phyloP scores from a whole-genome alignment of 225 moss, liverwort and hornwort genomes.

The Asterella californica region DNA sequence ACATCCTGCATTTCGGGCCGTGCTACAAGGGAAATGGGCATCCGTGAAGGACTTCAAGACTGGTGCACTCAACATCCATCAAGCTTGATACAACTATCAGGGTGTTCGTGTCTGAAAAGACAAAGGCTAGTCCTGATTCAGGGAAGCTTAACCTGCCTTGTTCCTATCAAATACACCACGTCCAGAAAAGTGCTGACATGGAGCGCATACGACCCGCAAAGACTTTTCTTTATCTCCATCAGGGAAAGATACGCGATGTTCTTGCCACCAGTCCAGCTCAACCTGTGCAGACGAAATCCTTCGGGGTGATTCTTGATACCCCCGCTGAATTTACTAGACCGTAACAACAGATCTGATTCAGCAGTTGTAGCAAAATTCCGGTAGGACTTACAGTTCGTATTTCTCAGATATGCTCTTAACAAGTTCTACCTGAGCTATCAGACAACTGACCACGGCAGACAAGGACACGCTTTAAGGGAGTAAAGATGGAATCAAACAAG shows the following conservation, averaged over 20 bases:
- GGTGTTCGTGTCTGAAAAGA: not conserved
- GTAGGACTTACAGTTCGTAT: not conserved
- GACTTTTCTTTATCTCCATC: conserved; percentile 26
- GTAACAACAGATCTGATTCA: not conserved
- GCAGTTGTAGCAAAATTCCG: not conserved
- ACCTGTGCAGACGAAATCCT: conserved; percentile 25
- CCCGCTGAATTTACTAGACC: not conserved
- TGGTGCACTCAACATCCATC: not conserved
- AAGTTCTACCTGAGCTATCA: not conserved
- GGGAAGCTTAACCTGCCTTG: conserved; percentile 21
- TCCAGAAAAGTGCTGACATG: conserved; percentile 51
- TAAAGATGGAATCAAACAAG: not conserved
- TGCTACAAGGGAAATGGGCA: not conserved
- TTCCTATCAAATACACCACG: conserved; percentile 42
- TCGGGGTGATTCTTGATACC: not conserved
- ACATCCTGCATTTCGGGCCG: not conserved
- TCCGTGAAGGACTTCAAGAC: not conserved
- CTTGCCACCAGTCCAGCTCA: conserved; percentile 60
- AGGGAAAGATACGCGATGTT: conserved; percentile 28
- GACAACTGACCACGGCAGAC: not conserved
- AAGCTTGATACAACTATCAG: not conserved
- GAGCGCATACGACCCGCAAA: conserved; percentile 43
- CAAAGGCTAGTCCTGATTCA: not conserved
- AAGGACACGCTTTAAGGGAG: not conserved
- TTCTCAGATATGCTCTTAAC: not conserved